Base-by-base conservation (phyloP, 345 rosid species). In the Rhizophora mangle region DNA sequence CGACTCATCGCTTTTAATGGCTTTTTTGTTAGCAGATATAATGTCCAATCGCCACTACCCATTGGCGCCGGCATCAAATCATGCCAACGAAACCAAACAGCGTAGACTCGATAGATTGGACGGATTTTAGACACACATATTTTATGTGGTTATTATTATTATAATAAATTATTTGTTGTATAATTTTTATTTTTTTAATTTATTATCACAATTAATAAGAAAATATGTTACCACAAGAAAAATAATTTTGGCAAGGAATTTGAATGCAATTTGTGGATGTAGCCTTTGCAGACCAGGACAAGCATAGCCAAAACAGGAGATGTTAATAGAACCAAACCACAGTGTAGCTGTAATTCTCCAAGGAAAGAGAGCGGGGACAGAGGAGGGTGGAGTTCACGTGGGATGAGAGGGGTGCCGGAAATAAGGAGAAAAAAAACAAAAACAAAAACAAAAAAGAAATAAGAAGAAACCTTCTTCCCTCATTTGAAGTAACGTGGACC, bases 321-420 rank as follows among this genome's bases (percentile, higher is more conserved):
- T n/a, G 29, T 9, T 55, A 11, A 43, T 13, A 19, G 49, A 43
- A 43, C 49, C 49, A 2, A 39, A 43, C 19, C 19, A 43, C 13
- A 3, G 49, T 0, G 16, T 3, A 4, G 49, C 49, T 13, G 18
- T 43, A 43, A 43, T 13, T 43, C 4, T 43, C 15, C 46, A 10
- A 39, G 49, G 18, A 13, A 43, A 9, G 49, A 43, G 16, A 43
- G 18, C 0, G 70, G 77, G 2, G 81, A 81, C 83, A 85, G 10
- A 24, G 66, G 82, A 83, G 79, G 72, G 86, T 83, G 85, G 82
- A 67, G 46, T 67, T 81, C 86, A 83, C 89, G 85, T 85, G 89
- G 84, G 78, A 4, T 6, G 61, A n/a, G 74, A 43, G 49, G 4
- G 16, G 49, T 43, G 19, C 49, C 19, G 19, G 16, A 13, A 43